Evolutionary conservation across 345 rosid species (phyloP), one percentile per base, ranked within the genome.

Genomic region (Pistacia vera): DNA sequence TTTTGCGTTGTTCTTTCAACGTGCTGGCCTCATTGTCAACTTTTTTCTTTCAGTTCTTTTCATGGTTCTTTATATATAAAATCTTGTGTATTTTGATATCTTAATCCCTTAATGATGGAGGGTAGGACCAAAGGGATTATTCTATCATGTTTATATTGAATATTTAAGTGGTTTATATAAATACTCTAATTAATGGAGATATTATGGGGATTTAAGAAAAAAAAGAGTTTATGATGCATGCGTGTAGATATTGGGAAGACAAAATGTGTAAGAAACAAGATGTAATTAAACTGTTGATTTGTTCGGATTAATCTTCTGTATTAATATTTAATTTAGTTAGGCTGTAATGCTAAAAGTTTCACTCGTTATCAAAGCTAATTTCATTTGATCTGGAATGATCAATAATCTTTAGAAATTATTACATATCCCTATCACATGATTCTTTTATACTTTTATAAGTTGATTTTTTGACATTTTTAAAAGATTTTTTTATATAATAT

Each of bases 221-320:
- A 30, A 41, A 16, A 17, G 17, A 25, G 25, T 64, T 17, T 49
- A 30, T 25, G 25, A 25, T 25, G 25, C 25, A 38, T 70, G 64
- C 64, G 35, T 57, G 63, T 35, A 35, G 11, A 54, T 20, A 8
- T n/a, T 70, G 30, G 20, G 12, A 57, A 58, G 36, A 60, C 57
- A 60, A 72, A 17, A 48, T 10, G 58, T 72, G 30, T 4, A 72
- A 59, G 75, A 46, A 25, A 59, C 66, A 59, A 41, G 44, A 3
- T 41, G 44, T 41, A 41, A 8, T 41, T 41, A 41, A 5, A 41
- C 44, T 4, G 44, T 41, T 8, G 44, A 41, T 41, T 41, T 41
- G 41, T 41, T 41, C 44, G 6, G 41, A 36, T 36, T 36, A 36
- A 36, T 36, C 41, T 36, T 36, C 41, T 36, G 41, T 36, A 36